A percentile compares a stretch with the other conserved stretches of the same genome.
Conservation (phyloP, 2,329 filamentous ascomycete genomes). For the Alternaria hordeiaustralica region DNA sequence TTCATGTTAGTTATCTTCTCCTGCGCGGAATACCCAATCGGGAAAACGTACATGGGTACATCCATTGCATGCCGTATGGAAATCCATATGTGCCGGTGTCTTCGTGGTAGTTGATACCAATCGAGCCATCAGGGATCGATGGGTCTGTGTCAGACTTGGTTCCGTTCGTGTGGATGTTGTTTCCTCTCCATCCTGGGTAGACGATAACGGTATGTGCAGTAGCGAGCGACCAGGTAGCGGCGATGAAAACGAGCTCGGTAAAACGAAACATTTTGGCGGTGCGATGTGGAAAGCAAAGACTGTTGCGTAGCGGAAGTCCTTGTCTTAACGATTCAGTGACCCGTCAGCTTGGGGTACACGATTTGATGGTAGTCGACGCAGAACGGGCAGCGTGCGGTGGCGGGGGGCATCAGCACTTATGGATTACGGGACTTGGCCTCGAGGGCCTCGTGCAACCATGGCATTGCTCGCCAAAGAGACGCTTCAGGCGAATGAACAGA, state of each 20-base stretch:
- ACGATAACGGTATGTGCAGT: slow-evolving; percentile 81
- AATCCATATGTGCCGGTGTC: slow-evolving; percentile 60
- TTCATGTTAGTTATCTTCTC: slow-evolving; percentile 13
- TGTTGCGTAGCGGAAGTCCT: slow-evolving; percentile 7
- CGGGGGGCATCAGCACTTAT: slow-evolving; percentile 38
- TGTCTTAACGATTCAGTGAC: slow-evolving; percentile 10
- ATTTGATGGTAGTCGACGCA: slow-evolving; percentile 19
- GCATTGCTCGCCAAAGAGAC: slow-evolving; percentile 20
- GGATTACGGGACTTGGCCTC: slow-evolving; percentile 20
- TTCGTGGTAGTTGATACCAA: slow-evolving; percentile 56
- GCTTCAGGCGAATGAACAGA: slow-evolving; percentile 22
- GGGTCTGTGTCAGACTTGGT: slow-evolving; percentile 54
- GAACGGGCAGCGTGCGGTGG: slow-evolving; percentile 32
- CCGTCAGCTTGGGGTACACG: slow-evolving; percentile 10
- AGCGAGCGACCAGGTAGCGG: slow-evolving; percentile 52
- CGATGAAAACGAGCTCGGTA: slow-evolving; percentile 39
- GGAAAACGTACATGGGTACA: slow-evolving; percentile 82
- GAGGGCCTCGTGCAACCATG: slow-evolving; percentile 29
- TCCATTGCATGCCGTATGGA: slow-evolving; percentile 94
- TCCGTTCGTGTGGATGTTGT: slow-evolving; percentile 81
- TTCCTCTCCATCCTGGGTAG: slow-evolving; percentile 85
- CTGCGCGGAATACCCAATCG: background rate
- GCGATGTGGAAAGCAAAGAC: background rate
- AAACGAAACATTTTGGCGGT: slow-evolving; percentile 43
- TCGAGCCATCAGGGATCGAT: slow-evolving; percentile 45